These are phyloP conservation scores for Diplogelasinospora grovesii DNA, from an alignment of 495 filamentous ascomycete species.

Conservation along the genomic window DNA sequence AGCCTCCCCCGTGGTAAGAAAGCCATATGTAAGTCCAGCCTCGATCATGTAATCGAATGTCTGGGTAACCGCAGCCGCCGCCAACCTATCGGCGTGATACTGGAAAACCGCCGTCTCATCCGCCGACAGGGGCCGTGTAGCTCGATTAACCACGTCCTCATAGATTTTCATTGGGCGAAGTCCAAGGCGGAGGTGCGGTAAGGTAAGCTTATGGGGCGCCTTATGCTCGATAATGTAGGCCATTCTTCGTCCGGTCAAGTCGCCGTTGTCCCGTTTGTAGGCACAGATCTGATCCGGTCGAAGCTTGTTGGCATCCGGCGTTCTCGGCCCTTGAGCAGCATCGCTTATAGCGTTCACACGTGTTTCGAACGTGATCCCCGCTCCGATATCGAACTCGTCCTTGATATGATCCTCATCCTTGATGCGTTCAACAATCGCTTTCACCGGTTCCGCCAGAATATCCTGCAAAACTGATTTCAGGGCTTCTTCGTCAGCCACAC, in stretches of 20 bases:
- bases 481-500: not conserved
- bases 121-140: too few species aligned
- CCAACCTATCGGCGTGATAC: slow-evolving; percentile 28
- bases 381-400: not conserved
- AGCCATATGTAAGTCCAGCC: slow-evolving; percentile 30
- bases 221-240: slow-evolving; percentile 28
- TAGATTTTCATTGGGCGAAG: slow-evolving; percentile 17
- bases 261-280: slow-evolving; percentile 9
- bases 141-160: slow-evolving; percentile 19
- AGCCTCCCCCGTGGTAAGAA: slow-evolving; percentile 35
- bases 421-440: slow-evolving; percentile 6
- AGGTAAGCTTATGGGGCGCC: slow-evolving; percentile 27
- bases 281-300: slow-evolving; percentile 22
- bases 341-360: slow-evolving; percentile 4
- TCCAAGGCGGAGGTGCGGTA: slow-evolving; percentile 19
- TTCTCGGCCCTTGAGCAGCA: not conserved
- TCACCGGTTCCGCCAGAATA: slow-evolving; percentile 5
- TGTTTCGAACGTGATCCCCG: slow-evolving; percentile 8
- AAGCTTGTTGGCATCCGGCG: slow-evolving; percentile 4
- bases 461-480: slow-evolving; percentile 5
- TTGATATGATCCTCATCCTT: not conserved
- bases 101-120: slow-evolving; percentile 11
- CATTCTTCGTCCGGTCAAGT: slow-evolving; percentile 10
- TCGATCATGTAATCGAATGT: slow-evolving; percentile 42
- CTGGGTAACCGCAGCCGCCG: slow-evolving; percentile 34